Conservation (phyloP, 73 alveolate genomes). For the Paramecium bursaria region DNA sequence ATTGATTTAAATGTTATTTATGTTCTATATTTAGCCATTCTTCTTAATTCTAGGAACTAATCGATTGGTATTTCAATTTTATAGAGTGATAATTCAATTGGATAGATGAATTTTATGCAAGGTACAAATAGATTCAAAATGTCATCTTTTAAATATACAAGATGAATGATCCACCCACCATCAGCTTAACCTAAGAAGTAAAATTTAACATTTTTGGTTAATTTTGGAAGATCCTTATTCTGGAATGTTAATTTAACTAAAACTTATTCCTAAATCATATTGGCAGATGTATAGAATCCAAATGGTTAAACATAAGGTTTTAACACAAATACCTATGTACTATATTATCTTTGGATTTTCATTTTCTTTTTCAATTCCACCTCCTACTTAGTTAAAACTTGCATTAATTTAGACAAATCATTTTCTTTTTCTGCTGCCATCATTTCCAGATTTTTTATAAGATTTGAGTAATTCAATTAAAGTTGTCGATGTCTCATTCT, state of each 20-base stretch:
- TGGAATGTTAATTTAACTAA: slow-evolving; percentile 43
- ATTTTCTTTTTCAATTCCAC: not conserved
- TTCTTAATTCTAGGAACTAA: slow-evolving; percentile 49
- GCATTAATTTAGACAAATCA: slow-evolving; percentile 14
- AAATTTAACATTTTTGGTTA: slow-evolving; percentile 32
- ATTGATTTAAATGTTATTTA: slow-evolving; percentile 30
- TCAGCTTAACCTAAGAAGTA: slow-evolving; percentile 51
- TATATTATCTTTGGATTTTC: not conserved
- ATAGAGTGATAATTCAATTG: slow-evolving; percentile 46
- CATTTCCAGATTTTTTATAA: slow-evolving; percentile 14
- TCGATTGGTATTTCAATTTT: slow-evolving; percentile 42
- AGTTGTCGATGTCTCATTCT: slow-evolving; percentile 21
- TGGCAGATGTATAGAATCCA: slow-evolving; percentile 52
- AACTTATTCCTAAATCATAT: slow-evolving; percentile 17
- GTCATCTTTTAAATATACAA: slow-evolving; percentile 42
- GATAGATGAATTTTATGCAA: slow-evolving; percentile 24
- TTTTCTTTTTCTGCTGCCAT: slow-evolving; percentile 11
- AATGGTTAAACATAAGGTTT: slow-evolving; percentile 25
- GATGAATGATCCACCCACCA: slow-evolving; percentile 44
- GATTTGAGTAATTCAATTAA: slow-evolving; percentile 4
- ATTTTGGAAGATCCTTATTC: slow-evolving; percentile 25
- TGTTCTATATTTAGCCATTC: slow-evolving; percentile 63
- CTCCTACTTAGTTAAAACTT: not conserved
- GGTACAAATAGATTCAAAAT: slow-evolving; percentile 12
- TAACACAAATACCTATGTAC: not conserved